Conservation (phyloP, 805 yeast genomes). For the Candida insectorum region DNA sequence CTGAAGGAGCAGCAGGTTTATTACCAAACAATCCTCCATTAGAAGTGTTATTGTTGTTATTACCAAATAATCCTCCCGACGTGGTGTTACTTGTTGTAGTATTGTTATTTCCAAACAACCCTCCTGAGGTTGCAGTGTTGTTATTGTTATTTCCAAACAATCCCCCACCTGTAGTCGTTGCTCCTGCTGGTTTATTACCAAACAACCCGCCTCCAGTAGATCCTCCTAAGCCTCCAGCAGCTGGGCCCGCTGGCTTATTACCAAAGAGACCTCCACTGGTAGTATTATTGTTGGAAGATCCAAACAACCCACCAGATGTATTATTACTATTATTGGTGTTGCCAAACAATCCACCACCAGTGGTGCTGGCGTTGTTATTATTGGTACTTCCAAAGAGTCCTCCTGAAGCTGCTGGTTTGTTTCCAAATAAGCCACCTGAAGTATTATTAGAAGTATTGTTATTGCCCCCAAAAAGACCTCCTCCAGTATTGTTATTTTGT, state of each 20-base stretch:
- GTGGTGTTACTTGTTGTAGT: conserved; percentile 11
- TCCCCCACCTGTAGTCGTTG: conserved; percentile 28
- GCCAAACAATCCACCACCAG: conserved; percentile 22
- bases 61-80: conserved; percentile 25
- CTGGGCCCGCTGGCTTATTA: neutral
- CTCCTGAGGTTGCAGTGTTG: conserved; percentile 4
- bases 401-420: conserved; percentile 7
- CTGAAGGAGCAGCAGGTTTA: conserved; percentile 9
- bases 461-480: conserved; percentile 17
- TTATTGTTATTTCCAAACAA: conserved; percentile 34
- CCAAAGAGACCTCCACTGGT: conserved; percentile 5
- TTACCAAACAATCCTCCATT: conserved; percentile 29
- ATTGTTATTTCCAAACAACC: conserved; percentile 9
- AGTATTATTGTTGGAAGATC: conserved; percentile 2
- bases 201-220: conserved; percentile 15
- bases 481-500: conserved; percentile 19
- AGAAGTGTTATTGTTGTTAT: conserved; percentile 15
- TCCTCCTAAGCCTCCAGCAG: conserved; percentile 45
- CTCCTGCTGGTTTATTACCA: conserved; percentile 15
- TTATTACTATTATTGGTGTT: conserved; percentile 17
- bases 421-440: conserved; percentile 18
- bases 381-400: conserved; percentile 22
- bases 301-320: conserved; percentile 18
- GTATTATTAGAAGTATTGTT: conserved; percentile 13
- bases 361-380: conserved; percentile 9